Evolutionary conservation across 305 asterid genomes (phyloP).

Genomic region (Petunia hybrid): DNA sequence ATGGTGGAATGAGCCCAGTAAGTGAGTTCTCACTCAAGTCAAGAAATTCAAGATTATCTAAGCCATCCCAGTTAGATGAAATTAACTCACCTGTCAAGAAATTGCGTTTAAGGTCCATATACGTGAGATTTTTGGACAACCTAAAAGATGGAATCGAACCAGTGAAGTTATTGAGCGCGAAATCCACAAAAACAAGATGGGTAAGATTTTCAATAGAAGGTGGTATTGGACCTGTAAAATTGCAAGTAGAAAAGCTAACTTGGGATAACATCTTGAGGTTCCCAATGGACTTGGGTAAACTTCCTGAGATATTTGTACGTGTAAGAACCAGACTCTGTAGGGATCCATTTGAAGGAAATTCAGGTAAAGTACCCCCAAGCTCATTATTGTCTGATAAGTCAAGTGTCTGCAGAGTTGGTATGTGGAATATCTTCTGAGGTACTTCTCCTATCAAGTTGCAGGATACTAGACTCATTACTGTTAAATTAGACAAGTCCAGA

Average conservation of each 20-base stretch:
- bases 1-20: slow-evolving; percentile 52
- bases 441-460: slow-evolving; percentile 30
- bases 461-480: slow-evolving; percentile 2
- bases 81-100: slow-evolving; percentile 47
- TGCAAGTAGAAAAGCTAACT: background rate
- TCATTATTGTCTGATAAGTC: background rate
- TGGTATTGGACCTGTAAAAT: slow-evolving; percentile 27
- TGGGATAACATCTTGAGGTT: slow-evolving; percentile 1
- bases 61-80: slow-evolving; percentile 46
- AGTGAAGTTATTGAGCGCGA: background rate
- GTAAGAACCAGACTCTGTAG: background rate
- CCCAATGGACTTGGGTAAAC: slow-evolving; percentile 30
- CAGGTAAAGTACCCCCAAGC: slow-evolving; percentile 25
- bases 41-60: slow-evolving; percentile 44
- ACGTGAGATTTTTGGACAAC: background rate
- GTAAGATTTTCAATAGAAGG: slow-evolving; percentile 25
- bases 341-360: slow-evolving; percentile 27
- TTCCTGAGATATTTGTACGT: background rate
- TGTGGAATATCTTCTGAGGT: slow-evolving; percentile 28
- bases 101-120: background rate
- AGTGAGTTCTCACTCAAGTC: slow-evolving; percentile 55
- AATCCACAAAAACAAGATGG: background rate
- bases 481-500: slow-evolving; percentile 9
- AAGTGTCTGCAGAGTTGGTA: slow-evolving; percentile 22
- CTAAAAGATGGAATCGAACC: too few species aligned